Conservation (phyloP, 2,329 filamentous ascomycete genomes). For the Macroventuria anomochaeta region DNA sequence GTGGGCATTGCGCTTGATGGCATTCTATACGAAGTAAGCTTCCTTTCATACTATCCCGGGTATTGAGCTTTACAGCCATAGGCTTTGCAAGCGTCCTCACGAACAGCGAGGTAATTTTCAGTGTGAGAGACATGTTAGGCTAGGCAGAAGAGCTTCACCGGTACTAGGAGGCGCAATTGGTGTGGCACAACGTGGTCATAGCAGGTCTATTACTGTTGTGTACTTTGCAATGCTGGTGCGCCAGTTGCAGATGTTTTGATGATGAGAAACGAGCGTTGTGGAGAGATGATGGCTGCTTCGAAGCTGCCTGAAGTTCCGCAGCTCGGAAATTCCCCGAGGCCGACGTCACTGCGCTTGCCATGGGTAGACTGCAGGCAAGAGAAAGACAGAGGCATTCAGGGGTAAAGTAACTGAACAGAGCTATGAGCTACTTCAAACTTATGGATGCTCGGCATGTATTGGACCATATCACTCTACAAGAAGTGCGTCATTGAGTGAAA, state of each 20-base stretch:
- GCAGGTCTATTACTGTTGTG: background rate
- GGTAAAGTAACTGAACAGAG: background rate
- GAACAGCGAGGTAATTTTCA: constrained; percentile 70
- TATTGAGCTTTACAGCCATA: constrained; percentile 61
- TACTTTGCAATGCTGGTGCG: background rate
- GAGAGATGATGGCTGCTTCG: constrained; percentile 18
- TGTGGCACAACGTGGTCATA: constrained; percentile 9
- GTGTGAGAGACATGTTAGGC: constrained; percentile 65
- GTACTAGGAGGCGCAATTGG: constrained; percentile 15
- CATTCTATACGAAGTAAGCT: constrained; percentile 57
- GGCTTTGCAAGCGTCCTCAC: constrained; percentile 72
- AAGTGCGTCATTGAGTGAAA: background rate
- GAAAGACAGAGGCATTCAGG: background rate
- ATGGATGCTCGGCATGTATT: background rate
- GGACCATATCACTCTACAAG: background rate
- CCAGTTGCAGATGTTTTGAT: background rate
- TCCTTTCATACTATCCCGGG: too few species aligned
- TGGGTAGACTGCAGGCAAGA: constrained; percentile 1
- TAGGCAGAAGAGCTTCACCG: constrained; percentile 8
- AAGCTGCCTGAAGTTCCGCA: constrained; percentile 30
- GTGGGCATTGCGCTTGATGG: constrained; percentile 70
- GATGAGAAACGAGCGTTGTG: constrained; percentile 2
- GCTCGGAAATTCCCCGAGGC: constrained; percentile 27
- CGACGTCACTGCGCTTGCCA: constrained; percentile 24
- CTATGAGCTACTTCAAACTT: too few species aligned